Base-by-base conservation (phyloP, 1,139 yeast species). In the Suhomyces wounanorum region DNA sequence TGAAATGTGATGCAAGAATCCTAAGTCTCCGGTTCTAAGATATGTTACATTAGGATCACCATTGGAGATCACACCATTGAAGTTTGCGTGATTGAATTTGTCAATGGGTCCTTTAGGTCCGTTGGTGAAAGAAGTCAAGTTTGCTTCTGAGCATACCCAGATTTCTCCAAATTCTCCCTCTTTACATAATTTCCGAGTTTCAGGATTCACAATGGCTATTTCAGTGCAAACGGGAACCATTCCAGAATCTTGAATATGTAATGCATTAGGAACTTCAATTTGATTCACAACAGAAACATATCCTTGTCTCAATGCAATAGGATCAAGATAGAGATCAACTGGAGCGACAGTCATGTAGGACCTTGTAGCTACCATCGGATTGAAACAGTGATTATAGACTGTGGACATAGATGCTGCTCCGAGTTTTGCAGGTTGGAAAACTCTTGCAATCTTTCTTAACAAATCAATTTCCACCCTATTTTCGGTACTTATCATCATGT, bases 101-200 rank as follows among this genome's bases (percentile, higher is more conserved):
- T 77, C 81, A 4, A 61, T 62, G 1, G 81, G 81, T 0, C 80
- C 82, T 43, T 72, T 71, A 0, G 82, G 81, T 1, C 85, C 83
- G 53, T 81, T 79, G 45, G 85, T 82, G 63, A 86, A 86, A 3
- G 83, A 81, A 8, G 75, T 66, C 36, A 85, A 85, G 59, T 86
- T 90, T 1, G 94, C 96, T 58, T 91, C 96, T 1, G 96, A 87
- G 55, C 88, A 82, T 2, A 94, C 95, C 99, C 99, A 94, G 43
- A 94, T 91, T 69, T 94, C 99, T 38, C 99, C 99, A 66, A 84
- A 86, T 66, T 95, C 99, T n/a, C 98, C 98, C 52, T 85, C 87
- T 54, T 81, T 83, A 66, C 99, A 94, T 16, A 91, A 72, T 48
- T 74, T 72, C 45, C 82, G 70, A 0, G 97, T 94, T 65, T 92